A percentile compares a stretch with the other conserved stretches of the same genome.
Conservation (phyloP, 2,329 filamentous ascomycete species). For the Lachnellula subtilissima region DNA sequence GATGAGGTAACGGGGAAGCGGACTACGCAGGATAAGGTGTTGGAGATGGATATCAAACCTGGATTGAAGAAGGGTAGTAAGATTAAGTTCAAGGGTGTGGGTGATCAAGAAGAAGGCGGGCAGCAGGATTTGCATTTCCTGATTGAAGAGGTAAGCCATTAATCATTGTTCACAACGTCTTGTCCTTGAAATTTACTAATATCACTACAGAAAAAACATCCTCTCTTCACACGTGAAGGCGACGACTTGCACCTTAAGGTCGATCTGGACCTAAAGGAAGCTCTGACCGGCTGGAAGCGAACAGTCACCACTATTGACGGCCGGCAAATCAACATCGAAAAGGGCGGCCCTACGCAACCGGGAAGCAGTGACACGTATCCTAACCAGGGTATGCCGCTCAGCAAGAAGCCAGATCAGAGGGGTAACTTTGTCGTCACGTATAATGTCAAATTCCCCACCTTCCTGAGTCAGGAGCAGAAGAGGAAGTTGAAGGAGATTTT, state of each 20-base stretch:
- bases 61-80: constrained; percentile 96
- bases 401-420: constrained; percentile 78
- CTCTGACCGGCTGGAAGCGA: constrained; percentile 86
- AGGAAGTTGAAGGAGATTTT: constrained; percentile 74
- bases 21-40: constrained; percentile 78
- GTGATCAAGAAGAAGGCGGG: constrained; percentile 93
- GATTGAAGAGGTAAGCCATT: constrained; percentile 73
- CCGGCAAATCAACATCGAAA: constrained; percentile 74
- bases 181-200: constrained; percentile 35
- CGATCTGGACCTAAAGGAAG: constrained; percentile 85
- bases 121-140: constrained; percentile 95
- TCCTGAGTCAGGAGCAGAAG: constrained; percentile 74
- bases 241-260: constrained; percentile 79
- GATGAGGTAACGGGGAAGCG: constrained; percentile 77
- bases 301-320: constrained; percentile 93
- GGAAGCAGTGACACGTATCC: constrained; percentile 79
- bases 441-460: constrained; percentile 87
- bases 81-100: constrained; percentile 97
- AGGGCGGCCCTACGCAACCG: constrained; percentile 78
- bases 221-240: constrained; percentile 77
- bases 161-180: neutral
- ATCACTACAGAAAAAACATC: constrained; percentile 69
- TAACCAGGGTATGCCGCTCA: constrained; percentile 86
- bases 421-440: constrained; percentile 88
- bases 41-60: constrained; percentile 93